Evolutionary conservation across 1,139 yeast species (phyloP), one percentile per base, ranked within the genome.

Genomic region (Kodamaea sp.): DNA sequence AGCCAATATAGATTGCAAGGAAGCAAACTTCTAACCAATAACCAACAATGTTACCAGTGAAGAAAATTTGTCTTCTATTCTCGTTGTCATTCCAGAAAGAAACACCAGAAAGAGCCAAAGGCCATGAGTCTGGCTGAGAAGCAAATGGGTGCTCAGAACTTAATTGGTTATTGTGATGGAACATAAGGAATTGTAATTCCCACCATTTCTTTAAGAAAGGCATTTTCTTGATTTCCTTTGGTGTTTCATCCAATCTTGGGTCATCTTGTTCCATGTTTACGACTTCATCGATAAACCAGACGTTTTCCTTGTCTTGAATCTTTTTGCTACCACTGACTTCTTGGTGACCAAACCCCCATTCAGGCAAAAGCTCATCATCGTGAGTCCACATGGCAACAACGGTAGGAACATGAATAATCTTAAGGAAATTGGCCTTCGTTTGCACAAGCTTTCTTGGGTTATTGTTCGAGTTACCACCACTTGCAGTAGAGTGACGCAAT

Each of bases 311-410:
- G 37, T 85, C 95, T 31, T 62, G 73, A 26, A 84, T 60, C 58
- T 87, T 84, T 60, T 92, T 92, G 70, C 85, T 87, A 54, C 98
- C 98, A 58, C 94, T 88, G 45, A 94, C 89, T 65, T 94, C 99
- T 59, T 84, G 90, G 58, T 92, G 97, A 37, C 72, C 69, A 58
- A 82, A 84, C 2, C 84, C 98, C 99, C 99, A 94, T 7, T 87
- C 97, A 12, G 98, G 97, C 45, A 90, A 75, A 29, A 78, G 55
- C 43, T 77, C 81, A 55, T 84, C 95, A 50, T 83, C 74, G 55
- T 88, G 96, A 8, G 97, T 83, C 97, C 97, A 92, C 83, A 94
- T 75, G 7, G 96, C 92, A 15, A 94, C 98, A 37, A 81, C 78
- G 4, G 97, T 90, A 42, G 85, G 88, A 26, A 80, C 82, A 57